A percentile compares a stretch with the other conserved stretches of the same genome.
phyloP scores from a whole-genome alignment of 2,329 filamentous ascomycete species.

The Aspergillus intermedius region DNA sequence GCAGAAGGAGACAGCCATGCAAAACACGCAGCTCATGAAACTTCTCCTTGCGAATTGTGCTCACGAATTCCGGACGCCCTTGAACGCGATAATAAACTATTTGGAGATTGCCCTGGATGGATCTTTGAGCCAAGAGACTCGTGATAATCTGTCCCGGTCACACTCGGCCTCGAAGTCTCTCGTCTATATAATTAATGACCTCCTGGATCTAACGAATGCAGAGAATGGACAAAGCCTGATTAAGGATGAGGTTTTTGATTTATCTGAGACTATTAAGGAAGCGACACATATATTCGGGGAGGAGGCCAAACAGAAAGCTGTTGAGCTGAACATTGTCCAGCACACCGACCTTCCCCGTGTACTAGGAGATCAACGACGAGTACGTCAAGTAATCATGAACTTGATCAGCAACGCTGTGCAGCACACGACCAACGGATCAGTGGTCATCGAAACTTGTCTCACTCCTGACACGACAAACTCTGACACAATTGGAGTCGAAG shows the following conservation, averaged over 20 bases:
- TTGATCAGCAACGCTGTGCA: conserved; percentile 83
- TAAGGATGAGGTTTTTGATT: conserved; percentile 72
- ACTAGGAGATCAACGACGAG: conserved; percentile 67
- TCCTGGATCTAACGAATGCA: conserved; percentile 78
- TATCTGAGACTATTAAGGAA: conserved; percentile 63
- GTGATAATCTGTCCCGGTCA: conserved; percentile 74
- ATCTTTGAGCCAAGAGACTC: conserved; percentile 66
- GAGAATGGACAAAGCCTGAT: conserved; percentile 72
- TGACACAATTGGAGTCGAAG: conserved; percentile 58
- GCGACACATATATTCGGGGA: conserved; percentile 66
- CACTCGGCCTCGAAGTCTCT: conserved; percentile 86
- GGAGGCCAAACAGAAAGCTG: conserved; percentile 70
- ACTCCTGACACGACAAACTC: conserved; percentile 40
- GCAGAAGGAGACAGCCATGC: conserved; percentile 75
- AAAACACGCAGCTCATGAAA: conserved; percentile 71
- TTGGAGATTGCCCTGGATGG: conserved; percentile 83
- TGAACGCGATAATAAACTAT: conserved; percentile 94
- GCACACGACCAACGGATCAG: conserved; percentile 61
- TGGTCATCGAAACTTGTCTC: conserved; percentile 64
- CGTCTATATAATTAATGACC: conserved; percentile 87
- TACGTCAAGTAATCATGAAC: conserved; percentile 78
- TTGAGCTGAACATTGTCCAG: conserved; percentile 62
- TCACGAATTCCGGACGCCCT: conserved; percentile 79
- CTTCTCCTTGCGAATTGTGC: conserved; percentile 78
- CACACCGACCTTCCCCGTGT: conserved; percentile 66